These are phyloP conservation scores for Aureobasidium uvarum DNA, from an alignment of 2,329 filamentous ascomycete genomes.

Conservation along the genomic window DNA sequence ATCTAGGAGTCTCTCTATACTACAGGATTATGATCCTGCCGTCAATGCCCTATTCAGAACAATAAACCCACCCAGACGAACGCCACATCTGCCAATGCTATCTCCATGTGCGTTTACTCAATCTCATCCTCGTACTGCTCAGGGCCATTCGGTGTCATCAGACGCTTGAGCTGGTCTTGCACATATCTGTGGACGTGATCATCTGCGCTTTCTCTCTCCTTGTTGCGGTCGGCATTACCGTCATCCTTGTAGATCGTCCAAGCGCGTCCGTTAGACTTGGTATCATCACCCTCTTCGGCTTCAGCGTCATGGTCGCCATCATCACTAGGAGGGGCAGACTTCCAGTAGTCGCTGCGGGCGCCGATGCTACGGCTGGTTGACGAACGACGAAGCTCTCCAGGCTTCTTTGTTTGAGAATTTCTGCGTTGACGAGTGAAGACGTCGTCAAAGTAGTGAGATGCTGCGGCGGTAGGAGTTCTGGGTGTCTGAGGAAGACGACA, in stretches of 20 bases:
- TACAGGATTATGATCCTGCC: neutral
- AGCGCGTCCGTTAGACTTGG: conserved; percentile 37
- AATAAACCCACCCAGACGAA: neutral
- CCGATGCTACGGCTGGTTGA: conserved; percentile 83
- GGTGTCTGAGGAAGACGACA: conserved; percentile 92
- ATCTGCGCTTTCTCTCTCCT: conserved; percentile 41
- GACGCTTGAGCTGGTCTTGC: conserved; percentile 71
- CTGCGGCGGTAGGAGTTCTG: conserved; percentile 76
- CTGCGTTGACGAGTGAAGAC: conserved; percentile 63
- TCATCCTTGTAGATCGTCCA: conserved; percentile 52
- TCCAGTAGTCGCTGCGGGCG: conserved; percentile 70
- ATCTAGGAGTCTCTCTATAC: conserved; percentile 16
- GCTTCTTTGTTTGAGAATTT: conserved; percentile 42
- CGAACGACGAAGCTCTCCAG: conserved; percentile 66
- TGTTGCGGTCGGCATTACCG: conserved; percentile 34
- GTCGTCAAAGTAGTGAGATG: conserved; percentile 95
- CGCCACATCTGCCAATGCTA: conserved; percentile 9
- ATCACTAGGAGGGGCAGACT: conserved; percentile 35
- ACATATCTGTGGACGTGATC: conserved; percentile 78
- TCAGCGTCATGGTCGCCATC: conserved; percentile 39
- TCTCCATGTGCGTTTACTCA: conserved; percentile 38
- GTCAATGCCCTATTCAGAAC: neutral
- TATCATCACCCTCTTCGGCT: conserved; percentile 35
- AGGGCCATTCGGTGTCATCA: conserved; percentile 59
- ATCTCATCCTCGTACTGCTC: conserved; percentile 61